A percentile compares a stretch with the other conserved stretches of the same genome.
Evolutionary conservation across 495 filamentous ascomycete genomes (phyloP).

Genomic region (Aspergillus campestris): DNA sequence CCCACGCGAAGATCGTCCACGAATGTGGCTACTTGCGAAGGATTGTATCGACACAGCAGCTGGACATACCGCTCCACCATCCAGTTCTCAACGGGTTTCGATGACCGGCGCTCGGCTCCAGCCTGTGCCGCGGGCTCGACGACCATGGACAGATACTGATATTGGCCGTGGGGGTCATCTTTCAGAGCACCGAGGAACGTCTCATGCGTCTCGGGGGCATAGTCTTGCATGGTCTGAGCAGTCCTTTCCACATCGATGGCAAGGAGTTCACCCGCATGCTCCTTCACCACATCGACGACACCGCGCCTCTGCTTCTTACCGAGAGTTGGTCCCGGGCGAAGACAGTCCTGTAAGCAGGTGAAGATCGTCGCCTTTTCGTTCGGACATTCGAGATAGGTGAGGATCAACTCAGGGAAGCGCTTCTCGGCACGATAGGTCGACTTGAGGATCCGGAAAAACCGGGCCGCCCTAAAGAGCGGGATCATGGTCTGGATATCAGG

Average conservation of each 20-base stretch:
- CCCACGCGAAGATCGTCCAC: slow-evolving; percentile 69
- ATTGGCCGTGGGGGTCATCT: slow-evolving; percentile 57
- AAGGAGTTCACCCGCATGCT: slow-evolving; percentile 59
- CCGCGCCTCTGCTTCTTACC: slow-evolving; percentile 68
- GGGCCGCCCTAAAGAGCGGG: slow-evolving; percentile 66
- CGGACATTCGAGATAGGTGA: slow-evolving; percentile 79
- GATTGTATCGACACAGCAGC: slow-evolving; percentile 79
- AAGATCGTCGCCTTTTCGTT: slow-evolving; percentile 67
- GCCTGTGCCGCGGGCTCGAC: slow-evolving; percentile 55
- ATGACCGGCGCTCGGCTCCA: slow-evolving; percentile 24
- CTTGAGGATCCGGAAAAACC: slow-evolving; percentile 91
- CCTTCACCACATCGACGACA: slow-evolving; percentile 61
- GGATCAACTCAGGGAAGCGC: slow-evolving; percentile 67
- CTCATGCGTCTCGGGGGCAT: slow-evolving; percentile 65
- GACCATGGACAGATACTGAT: slow-evolving; percentile 67
- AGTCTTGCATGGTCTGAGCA: slow-evolving; percentile 58
- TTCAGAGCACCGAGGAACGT: slow-evolving; percentile 56
- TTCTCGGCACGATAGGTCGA: slow-evolving; percentile 74
- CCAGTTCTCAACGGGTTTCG: slow-evolving; percentile 25
- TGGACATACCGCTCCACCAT: slow-evolving; percentile 84
- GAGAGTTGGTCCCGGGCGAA: slow-evolving; percentile 62
- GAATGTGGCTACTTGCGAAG: slow-evolving; percentile 76
- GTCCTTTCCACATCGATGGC: slow-evolving; percentile 58
- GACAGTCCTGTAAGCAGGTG: slow-evolving; percentile 69
- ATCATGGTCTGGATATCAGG: slow-evolving; percentile 69